Percentiles rank a stretch among this genome's conserved stretches.
Evolutionary conservation across 768 basidiomycete genomes (phyloP).

Genomic region (Rhodotorula graminis): DNA sequence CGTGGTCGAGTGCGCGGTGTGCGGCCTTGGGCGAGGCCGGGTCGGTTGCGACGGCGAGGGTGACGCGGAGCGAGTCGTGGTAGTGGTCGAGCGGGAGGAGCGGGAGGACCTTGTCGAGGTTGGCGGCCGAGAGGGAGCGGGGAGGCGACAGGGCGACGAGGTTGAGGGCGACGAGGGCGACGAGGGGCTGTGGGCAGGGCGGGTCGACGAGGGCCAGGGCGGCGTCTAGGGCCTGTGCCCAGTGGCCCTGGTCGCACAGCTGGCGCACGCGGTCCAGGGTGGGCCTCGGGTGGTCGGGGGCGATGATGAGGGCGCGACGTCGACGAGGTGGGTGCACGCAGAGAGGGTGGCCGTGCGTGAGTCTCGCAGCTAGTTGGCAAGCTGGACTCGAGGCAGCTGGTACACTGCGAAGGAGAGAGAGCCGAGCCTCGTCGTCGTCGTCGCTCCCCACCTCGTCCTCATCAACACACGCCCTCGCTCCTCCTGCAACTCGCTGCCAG

Average conservation of each 20-base stretch:
- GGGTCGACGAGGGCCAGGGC: slow-evolving; percentile 2
- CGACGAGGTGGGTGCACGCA: no score
- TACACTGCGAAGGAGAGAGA: no score
- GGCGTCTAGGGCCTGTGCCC: background rate
- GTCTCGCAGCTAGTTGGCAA: no score
- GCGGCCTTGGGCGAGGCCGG: slow-evolving; percentile 59
- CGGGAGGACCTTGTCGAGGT: slow-evolving; percentile 49
- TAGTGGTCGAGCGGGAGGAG: slow-evolving; percentile 41
- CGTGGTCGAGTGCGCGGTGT: slow-evolving; percentile 59
- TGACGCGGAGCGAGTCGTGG: slow-evolving; percentile 71
- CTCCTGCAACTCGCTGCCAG: no score
- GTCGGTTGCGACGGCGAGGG: slow-evolving; percentile 56
- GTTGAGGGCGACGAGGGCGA: slow-evolving; percentile 8
- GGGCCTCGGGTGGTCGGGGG: background rate
- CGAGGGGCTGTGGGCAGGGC: background rate
- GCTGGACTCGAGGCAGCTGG: no score
- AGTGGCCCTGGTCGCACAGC: background rate
- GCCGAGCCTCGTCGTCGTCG: no score
- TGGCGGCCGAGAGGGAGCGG: slow-evolving; percentile 20
- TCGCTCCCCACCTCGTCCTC: no score
- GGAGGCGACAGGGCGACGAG: background rate
- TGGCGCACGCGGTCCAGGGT: background rate
- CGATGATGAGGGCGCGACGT: background rate
- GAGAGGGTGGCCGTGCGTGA: no score
- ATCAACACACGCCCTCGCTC: no score